These are phyloP conservation scores for Collybiopsis confluens DNA, from an alignment of 768 basidiomycete genomes.

Conservation along the genomic window DNA sequence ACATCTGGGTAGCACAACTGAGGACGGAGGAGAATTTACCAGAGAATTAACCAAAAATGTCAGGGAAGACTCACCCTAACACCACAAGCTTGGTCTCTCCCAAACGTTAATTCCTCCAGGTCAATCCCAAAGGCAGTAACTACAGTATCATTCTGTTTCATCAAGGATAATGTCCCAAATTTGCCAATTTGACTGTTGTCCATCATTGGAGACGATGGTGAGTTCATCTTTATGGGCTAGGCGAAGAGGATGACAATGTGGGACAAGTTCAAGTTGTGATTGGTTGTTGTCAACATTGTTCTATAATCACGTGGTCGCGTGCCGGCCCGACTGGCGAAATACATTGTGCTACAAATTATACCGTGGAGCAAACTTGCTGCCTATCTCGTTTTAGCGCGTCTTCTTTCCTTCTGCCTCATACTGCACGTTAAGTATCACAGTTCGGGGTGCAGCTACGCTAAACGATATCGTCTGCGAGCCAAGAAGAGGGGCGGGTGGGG, in stretches of 20 bases:
- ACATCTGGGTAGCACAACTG: slow-evolving; percentile 68
- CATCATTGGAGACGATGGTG: not conserved
- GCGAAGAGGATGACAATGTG: not conserved
- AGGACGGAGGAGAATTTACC: no score
- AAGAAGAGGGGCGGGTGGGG: not conserved
- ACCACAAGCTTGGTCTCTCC: slow-evolving; percentile 58
- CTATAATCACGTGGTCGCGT: not conserved
- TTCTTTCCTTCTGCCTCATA: not conserved
- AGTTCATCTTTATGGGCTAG: not conserved
- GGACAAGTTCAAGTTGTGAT: not conserved
- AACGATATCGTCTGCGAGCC: slow-evolving; percentile 1
- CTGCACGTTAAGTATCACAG: not conserved
- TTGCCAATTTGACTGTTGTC: slow-evolving; percentile 48
- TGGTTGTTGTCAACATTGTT: not conserved
- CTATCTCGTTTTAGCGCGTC: not conserved
- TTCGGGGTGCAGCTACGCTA: not conserved
- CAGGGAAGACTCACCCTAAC: no score
- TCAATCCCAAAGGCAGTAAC: slow-evolving; percentile 74
- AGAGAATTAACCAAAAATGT: no score
- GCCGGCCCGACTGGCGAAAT: no score
- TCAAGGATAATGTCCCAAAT: slow-evolving; percentile 60
- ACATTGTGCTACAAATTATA: no score
- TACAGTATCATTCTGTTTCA: slow-evolving; percentile 47
- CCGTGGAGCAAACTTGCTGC: not conserved
- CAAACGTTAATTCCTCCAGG: slow-evolving; percentile 62